Percentiles rank a stretch among this genome's conserved stretches.
These are phyloP conservation scores for Microstroma glucosiphilum DNA, from an alignment of 1,284 basidiomycete genomes.

Conservation along the genomic window DNA sequence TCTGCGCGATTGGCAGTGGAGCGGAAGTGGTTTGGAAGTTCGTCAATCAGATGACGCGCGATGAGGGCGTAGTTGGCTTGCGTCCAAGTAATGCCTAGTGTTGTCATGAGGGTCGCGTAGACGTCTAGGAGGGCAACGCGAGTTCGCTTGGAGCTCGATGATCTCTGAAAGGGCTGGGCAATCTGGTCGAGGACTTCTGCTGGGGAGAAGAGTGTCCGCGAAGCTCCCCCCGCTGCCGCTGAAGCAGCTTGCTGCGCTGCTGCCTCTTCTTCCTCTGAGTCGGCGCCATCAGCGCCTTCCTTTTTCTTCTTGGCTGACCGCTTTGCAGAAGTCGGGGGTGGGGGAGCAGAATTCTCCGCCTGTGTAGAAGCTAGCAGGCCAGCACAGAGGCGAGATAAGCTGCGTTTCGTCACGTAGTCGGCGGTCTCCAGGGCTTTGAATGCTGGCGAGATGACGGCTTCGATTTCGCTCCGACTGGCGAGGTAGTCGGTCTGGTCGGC, in stretches of 20 bases:
- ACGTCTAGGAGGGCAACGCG: constrained; percentile 82
- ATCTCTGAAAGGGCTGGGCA: constrained; percentile 72
- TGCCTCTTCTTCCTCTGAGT: constrained; percentile 58
- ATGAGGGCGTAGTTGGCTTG: constrained; percentile 77
- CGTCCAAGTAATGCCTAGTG: constrained; percentile 71
- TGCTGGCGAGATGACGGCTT: constrained; percentile 64
- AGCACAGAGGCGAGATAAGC: constrained; percentile 72
- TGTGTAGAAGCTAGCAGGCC: constrained; percentile 81
- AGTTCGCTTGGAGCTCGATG: constrained; percentile 61
- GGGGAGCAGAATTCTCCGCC: constrained; percentile 58
- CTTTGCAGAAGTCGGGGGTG: constrained; percentile 52
- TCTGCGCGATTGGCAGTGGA: constrained; percentile 55
- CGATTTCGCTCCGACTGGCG: constrained; percentile 63
- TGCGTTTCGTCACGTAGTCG: constrained; percentile 75
- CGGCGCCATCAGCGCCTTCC: constrained; percentile 56
- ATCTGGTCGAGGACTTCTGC: constrained; percentile 75
- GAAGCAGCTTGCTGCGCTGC: constrained; percentile 33
- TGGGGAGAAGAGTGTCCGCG: constrained; percentile 68
- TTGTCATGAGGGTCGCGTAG: constrained; percentile 70
- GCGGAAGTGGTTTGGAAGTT: constrained; percentile 58
- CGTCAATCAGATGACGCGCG: constrained; percentile 65
- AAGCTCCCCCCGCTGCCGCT: constrained; percentile 59
- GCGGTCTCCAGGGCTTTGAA: constrained; percentile 67
- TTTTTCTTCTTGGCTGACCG: constrained; percentile 55
- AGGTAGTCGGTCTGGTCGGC: constrained; percentile 43